These are phyloP conservation scores for Graphiopsis chlorocephala DNA, from an alignment of 2,329 filamentous ascomycete species.

Conservation along the genomic window DNA sequence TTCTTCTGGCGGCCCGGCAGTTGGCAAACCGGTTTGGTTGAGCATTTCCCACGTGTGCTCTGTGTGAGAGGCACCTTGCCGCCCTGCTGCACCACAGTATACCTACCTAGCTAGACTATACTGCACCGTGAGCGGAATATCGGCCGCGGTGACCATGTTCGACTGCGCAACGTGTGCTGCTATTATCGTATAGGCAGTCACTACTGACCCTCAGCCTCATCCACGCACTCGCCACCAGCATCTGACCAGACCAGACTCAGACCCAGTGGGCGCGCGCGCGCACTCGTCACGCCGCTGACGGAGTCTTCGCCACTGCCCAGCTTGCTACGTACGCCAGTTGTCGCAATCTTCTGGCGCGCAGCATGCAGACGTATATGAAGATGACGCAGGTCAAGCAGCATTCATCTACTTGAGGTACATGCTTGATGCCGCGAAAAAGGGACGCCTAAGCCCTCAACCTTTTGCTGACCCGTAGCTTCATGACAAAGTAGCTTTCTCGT, in stretches of 20 bases:
- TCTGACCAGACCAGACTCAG: not conserved
- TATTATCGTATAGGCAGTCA: not conserved
- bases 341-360: not conserved
- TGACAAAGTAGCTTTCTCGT: not conserved
- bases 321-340: not conserved
- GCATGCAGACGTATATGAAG: not conserved
- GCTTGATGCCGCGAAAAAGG: not conserved
- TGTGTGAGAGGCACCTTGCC: not conserved
- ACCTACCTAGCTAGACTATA: not conserved
- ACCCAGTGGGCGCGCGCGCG: not conserved
- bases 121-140: not conserved
- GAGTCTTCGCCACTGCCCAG: not conserved
- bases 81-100: not conserved
- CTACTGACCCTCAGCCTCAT: not conserved
- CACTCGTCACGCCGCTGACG: conserved; percentile 11
- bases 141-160: not conserved
- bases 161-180: not conserved
- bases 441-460: not conserved
- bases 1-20: not conserved
- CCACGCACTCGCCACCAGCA: not conserved
- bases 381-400: conserved; percentile 11
- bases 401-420: not conserved
- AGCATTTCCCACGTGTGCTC: not conserved
- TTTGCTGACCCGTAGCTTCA: not conserved
- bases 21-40: not conserved